Evolutionary conservation across 345 rosid species (phyloP).

Genomic region (Eucalyptus camaldulensis): DNA sequence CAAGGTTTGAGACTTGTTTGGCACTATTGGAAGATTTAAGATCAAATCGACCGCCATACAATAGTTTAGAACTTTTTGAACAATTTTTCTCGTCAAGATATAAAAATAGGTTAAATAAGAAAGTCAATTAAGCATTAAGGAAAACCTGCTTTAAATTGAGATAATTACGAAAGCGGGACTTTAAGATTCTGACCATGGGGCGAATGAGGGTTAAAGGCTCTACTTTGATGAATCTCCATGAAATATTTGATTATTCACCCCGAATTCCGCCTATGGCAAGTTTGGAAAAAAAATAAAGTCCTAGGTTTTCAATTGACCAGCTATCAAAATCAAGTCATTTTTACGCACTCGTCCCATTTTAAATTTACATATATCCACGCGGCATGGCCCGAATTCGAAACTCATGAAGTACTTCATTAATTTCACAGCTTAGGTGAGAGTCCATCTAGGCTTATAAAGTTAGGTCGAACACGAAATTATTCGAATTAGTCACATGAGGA

Average conservation of each 20-base stretch:
- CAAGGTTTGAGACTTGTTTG: no score
- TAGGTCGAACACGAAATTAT: background rate
- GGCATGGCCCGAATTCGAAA: background rate
- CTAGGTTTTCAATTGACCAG: background rate
- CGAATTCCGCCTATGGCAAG: background rate
- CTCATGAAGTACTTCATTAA: background rate
- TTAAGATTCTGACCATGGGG: background rate
- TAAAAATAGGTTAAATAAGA: background rate
- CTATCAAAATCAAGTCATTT: background rate
- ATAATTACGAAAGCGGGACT: background rate
- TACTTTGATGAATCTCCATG: background rate
- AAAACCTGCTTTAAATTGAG: background rate
- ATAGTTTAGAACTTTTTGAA: no score
- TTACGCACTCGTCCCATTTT: background rate
- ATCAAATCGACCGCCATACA: rapidly evolving
- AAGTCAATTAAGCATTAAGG: background rate
- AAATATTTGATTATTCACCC: background rate
- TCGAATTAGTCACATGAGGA: background rate
- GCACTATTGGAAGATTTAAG: no score
- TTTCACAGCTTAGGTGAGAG: background rate
- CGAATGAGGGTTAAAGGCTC: background rate
- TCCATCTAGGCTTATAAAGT: background rate
- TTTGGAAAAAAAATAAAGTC: background rate
- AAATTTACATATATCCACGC: no score
- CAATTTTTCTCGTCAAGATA: background rate